Conservation (phyloP, 1,139 yeast genomes). For the Pneumocystis carinii region DNA sequence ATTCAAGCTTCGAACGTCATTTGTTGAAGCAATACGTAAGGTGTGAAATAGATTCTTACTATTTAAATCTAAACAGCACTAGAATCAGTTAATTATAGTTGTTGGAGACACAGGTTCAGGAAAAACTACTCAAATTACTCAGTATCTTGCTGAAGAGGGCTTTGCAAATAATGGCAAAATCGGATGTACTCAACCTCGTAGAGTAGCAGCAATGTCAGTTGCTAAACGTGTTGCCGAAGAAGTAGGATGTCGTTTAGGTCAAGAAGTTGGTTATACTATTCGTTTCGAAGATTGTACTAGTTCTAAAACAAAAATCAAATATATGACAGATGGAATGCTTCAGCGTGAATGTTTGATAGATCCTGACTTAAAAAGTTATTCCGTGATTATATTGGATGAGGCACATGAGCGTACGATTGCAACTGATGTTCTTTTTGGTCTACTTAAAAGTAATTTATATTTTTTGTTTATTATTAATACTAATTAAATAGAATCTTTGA, state of each 20-base stretch:
- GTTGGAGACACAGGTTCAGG: conserved; percentile 98
- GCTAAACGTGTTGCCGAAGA: conserved; percentile 83
- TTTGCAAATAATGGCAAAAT: conserved; percentile 44
- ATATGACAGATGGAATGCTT: conserved; percentile 92
- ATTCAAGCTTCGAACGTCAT: conserved; percentile 40
- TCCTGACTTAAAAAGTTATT: conserved; percentile 54
- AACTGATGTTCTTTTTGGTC: conserved; percentile 80
- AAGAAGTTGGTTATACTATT: conserved; percentile 73
- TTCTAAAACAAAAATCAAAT: conserved; percentile 52
- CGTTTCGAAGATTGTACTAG: conserved; percentile 72
- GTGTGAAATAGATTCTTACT: neutral
- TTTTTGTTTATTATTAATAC: neutral
- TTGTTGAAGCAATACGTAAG: conserved; percentile 41
- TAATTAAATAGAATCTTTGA: conserved; percentile 35
- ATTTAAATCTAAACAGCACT: neutral
- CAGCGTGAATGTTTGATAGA: conserved; percentile 71
- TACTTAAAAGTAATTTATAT: conserved; percentile 35
- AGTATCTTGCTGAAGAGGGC: conserved; percentile 68
- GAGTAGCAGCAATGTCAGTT: conserved; percentile 90
- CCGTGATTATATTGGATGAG: conserved; percentile 82
- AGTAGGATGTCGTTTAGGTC: conserved; percentile 53
- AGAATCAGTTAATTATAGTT: conserved; percentile 64
- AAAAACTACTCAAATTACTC: conserved; percentile 86
- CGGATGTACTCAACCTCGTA: conserved; percentile 89
- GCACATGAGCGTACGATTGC: conserved; percentile 94